Evolutionary conservation across 768 basidiomycete species (phyloP).

Genomic region (Lentinula edodes): DNA sequence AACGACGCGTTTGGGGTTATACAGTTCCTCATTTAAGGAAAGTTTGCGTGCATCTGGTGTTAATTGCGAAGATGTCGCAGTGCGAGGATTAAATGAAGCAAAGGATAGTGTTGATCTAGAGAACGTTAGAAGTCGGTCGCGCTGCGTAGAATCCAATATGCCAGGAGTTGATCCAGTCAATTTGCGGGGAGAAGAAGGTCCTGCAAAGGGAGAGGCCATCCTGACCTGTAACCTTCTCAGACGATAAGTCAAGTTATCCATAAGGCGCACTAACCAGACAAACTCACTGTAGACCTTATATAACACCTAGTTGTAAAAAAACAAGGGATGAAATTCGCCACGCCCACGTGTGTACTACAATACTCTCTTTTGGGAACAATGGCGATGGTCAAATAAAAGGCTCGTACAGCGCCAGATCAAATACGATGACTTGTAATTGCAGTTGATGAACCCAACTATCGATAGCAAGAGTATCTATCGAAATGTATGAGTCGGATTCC

Average conservation of each 20-base stretch:
- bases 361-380: not conserved
- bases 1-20: constrained; percentile 66
- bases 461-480: too few relatives aligned
- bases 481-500: too few relatives aligned
- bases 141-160: constrained; percentile 57
- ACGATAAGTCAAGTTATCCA: constrained; percentile 2
- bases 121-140: constrained; percentile 52
- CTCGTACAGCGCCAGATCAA: too few relatives aligned
- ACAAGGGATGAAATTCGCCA: not conserved
- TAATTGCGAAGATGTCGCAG: constrained; percentile 41
- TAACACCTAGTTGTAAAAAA: not conserved
- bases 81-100: constrained; percentile 67
- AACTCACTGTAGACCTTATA: constrained; percentile 9
- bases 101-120: constrained; percentile 61
- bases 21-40: constrained; percentile 39
- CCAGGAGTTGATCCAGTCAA: constrained; percentile 54
- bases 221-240: not conserved
- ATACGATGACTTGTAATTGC: too few relatives aligned
- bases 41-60: constrained; percentile 33
- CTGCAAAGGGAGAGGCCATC: constrained; percentile 15
- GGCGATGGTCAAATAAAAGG: not conserved
- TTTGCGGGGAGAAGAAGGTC: constrained; percentile 18
- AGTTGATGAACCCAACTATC: too few relatives aligned
- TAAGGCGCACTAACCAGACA: not conserved
- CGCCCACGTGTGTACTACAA: not conserved